Base-by-base conservation (phyloP, 495 filamentous ascomycete genomes). In the Aspergillus saccharolyticus region DNA sequence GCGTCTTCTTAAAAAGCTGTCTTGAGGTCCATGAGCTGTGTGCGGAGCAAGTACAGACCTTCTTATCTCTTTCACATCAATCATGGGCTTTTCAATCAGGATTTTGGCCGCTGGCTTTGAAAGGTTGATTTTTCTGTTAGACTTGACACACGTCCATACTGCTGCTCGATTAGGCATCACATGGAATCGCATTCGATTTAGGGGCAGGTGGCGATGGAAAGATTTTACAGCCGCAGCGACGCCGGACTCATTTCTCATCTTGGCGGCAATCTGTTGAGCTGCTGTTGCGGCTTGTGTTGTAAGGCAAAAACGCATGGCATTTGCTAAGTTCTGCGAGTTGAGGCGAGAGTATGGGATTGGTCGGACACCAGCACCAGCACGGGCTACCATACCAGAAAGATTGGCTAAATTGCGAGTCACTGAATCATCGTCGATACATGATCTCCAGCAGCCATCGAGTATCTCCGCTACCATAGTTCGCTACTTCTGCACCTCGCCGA, bases 301-400 rank as follows among this genome's bases (percentile, higher is more conserved):
- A 0, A 93, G 66, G 54, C 85, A 86, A 62, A 83, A 81, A 61
- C 74, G 78, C 60, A 94, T 91, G 0, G 85, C 89, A 10, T 86
- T 82, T 15, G 82, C 85, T 2, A 90, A 74, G 22, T 77, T 81
- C 33, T 89, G 80, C 0, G 75, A 77, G 3, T 75, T 87, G 0
- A 94, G 70, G 1, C 77, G 73, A 64, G 88, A 89, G 69, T 90
- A 86, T 0, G 86, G 88, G n/a, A 91, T 81, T 1, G 88, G 84
- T 24, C 78, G 70, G 1, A 87, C 81, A 1, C 90, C 90, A 15
- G 88, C 88, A 3, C 82, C 80, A 2, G 84, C 78, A 19, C 74
- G 75, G 0, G 79, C 79, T 3, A 92, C 78, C 83, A 90, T 90
- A 4, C 90, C 90, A 96, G 68, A 94, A 94, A 16, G 83, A 79